These are phyloP conservation scores for Musa itinerans DNA, from an alignment of 176 grass and related monocot genomes.

Conservation along the genomic window DNA sequence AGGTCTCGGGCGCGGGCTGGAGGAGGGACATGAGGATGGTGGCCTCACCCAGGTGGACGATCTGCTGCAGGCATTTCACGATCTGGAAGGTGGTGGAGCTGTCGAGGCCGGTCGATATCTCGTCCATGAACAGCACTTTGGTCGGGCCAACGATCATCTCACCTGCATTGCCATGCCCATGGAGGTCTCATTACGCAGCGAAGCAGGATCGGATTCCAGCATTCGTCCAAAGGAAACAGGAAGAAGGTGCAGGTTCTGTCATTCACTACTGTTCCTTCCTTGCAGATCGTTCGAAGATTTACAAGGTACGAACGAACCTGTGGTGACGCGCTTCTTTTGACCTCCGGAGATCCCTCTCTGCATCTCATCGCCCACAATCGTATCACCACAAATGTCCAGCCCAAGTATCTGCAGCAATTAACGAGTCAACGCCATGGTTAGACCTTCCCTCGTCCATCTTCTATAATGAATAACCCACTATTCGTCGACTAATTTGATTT, in stretches of 20 bases:
- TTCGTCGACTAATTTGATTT: background rate
- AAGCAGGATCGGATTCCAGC: too few species aligned
- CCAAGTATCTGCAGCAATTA: conserved; percentile 67
- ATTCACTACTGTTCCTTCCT: too few species aligned
- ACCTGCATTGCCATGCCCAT: conserved; percentile 22
- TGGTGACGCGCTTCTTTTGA: conserved; percentile 97
- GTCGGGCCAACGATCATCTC: conserved; percentile 98
- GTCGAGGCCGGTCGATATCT: conserved; percentile 95
- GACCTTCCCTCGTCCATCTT: too few species aligned
- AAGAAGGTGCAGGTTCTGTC: too few species aligned
- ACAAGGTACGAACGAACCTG: conserved; percentile 35
- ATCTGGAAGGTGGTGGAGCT: conserved; percentile 97
- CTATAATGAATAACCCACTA: background rate
- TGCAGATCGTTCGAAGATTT: too few species aligned
- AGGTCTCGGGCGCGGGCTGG: conserved; percentile 97
- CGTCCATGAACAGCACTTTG: conserved; percentile 96
- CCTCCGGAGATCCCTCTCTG: conserved; percentile 88
- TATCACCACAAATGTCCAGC: conserved; percentile 91
- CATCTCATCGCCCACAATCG: conserved; percentile 94
- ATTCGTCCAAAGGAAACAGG: too few species aligned
- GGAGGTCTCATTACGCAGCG: too few species aligned
- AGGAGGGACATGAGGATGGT: conserved; percentile 99
- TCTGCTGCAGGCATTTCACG: conserved; percentile 91
- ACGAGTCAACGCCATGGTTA: background rate
- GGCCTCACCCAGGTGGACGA: conserved; percentile 90